phyloP scores from a whole-genome alignment of 495 filamentous ascomycete species.

The Immersiella caudata region DNA sequence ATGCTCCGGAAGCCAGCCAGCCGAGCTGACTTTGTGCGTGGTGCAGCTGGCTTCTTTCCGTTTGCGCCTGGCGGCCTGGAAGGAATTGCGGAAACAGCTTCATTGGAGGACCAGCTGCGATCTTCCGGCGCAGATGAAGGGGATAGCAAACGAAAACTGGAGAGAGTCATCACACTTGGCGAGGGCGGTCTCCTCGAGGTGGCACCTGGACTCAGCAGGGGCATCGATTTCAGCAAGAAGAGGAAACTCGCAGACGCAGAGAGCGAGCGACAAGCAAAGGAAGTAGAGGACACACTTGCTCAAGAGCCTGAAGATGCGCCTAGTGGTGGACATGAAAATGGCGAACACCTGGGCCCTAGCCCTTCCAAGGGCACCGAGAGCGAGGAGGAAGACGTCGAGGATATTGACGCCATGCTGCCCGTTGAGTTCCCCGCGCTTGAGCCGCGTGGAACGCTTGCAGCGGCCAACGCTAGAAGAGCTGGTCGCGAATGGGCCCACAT shows the following conservation, averaged over 20 bases:
- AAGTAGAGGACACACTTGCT: constrained; percentile 72
- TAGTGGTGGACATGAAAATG: constrained; percentile 43
- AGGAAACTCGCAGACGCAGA: constrained; percentile 57
- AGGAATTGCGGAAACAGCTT: constrained; percentile 78
- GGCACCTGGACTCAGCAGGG: constrained; percentile 80
- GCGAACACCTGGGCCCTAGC: constrained; percentile 30
- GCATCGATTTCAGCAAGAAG: constrained; percentile 71
- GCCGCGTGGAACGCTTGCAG: constrained; percentile 74
- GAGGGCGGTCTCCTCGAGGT: constrained; percentile 80
- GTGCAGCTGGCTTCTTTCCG: constrained; percentile 92
- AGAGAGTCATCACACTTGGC: constrained; percentile 80
- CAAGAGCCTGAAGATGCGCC: constrained; percentile 65
- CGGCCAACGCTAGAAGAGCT: constrained; percentile 68
- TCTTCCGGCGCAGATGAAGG: constrained; percentile 33
- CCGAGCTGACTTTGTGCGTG: constrained; percentile 91
- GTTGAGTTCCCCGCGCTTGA: constrained; percentile 92
- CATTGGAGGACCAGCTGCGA: constrained; percentile 65
- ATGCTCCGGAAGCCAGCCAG: constrained; percentile 83
- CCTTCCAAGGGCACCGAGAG: constrained; percentile 45
- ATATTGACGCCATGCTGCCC: constrained; percentile 87
- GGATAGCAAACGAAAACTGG: constrained; percentile 58
- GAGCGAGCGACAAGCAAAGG: constrained; percentile 58
- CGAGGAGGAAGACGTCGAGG: constrained; percentile 64
- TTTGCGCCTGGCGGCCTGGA: constrained; percentile 94
- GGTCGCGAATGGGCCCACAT: constrained; percentile 96